A percentile compares a stretch with the other conserved stretches of the same genome.
Conservation (phyloP, 2,329 filamentous ascomycete species). For the Cordyceps javanica region DNA sequence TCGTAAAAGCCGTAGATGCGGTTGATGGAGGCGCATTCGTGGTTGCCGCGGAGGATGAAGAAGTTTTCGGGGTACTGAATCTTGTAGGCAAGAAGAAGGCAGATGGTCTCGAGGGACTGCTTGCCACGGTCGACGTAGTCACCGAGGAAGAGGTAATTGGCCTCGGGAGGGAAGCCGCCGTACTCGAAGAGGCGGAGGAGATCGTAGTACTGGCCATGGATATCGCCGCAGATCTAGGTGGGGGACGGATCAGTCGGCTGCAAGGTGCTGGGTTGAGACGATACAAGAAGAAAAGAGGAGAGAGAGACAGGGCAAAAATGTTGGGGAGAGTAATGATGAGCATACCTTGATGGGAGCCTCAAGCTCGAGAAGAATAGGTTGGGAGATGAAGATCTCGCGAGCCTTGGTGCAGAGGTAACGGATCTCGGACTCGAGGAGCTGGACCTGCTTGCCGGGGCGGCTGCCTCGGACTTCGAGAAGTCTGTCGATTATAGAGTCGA, state of each 20-base stretch:
- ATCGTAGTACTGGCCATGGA: constrained; percentile 99
- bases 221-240: constrained; percentile 91
- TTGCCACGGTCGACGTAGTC: constrained; percentile 99
- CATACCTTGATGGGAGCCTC: constrained; percentile 98
- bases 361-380: constrained; percentile 94
- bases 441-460: constrained; percentile 96
- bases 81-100: constrained; percentile 94
- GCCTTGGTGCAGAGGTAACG: constrained; percentile 97
- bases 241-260: no score
- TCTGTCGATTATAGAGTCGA: constrained; percentile 99
- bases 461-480: constrained; percentile 96
- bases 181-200: constrained; percentile 96
- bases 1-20: constrained; percentile 99
- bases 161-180: constrained; percentile 94
- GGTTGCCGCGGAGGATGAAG: constrained; percentile 96
- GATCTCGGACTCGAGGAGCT: constrained; percentile 93
- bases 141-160: constrained; percentile 98
- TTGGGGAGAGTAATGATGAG: constrained; percentile 14
- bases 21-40: constrained; percentile 98
- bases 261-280: background rate
- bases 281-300: no score
- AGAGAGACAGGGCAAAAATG: no score
- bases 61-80: constrained; percentile 99
- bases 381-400: constrained; percentile 98
- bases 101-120: constrained; percentile 98